These are phyloP conservation scores for Pseudonitzschia multiseries DNA, from an alignment of 108 stramenopile genomes.

Conservation along the genomic window DNA sequence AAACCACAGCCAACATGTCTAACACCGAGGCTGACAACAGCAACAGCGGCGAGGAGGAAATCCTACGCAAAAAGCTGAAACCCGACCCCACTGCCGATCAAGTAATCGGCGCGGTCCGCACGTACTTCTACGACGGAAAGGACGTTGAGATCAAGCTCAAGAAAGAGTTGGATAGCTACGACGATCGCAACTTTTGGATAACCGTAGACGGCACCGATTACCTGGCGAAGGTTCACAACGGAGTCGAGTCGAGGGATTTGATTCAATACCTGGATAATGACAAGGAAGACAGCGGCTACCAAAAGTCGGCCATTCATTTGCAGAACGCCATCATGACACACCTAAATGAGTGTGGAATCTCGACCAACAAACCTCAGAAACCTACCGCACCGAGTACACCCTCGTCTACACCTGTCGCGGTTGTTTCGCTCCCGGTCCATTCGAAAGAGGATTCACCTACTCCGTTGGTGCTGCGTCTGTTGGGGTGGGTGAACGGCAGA, in stretches of 20 bases:
- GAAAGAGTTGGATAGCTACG: slow-evolving; percentile 84
- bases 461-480: slow-evolving; percentile 62
- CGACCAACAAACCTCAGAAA: slow-evolving; percentile 18
- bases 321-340: slow-evolving; percentile 74
- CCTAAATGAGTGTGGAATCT: slow-evolving; percentile 34
- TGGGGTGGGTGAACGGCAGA: slow-evolving; percentile 71
- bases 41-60: slow-evolving; percentile 39
- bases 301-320: slow-evolving; percentile 63
- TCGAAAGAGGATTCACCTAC: slow-evolving; percentile 62
- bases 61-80: slow-evolving; percentile 72
- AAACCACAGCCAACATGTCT: background rate
- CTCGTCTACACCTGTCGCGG: slow-evolving; percentile 26
- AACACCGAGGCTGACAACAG: background rate
- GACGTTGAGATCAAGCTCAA: slow-evolving; percentile 40
- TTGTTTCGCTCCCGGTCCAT: slow-evolving; percentile 59
- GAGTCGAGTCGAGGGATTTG: slow-evolving; percentile 78
- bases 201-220: slow-evolving; percentile 55
- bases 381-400: background rate
- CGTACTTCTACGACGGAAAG: slow-evolving; percentile 22
- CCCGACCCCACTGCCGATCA: slow-evolving; percentile 57
- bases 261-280: slow-evolving; percentile 27
- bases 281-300: slow-evolving; percentile 11
- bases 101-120: slow-evolving; percentile 30
- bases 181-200: slow-evolving; percentile 81
- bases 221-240: slow-evolving; percentile 89